Conservation (phyloP, 1,284 basidiomycete genomes). For the Ceratobasidium sp. region DNA sequence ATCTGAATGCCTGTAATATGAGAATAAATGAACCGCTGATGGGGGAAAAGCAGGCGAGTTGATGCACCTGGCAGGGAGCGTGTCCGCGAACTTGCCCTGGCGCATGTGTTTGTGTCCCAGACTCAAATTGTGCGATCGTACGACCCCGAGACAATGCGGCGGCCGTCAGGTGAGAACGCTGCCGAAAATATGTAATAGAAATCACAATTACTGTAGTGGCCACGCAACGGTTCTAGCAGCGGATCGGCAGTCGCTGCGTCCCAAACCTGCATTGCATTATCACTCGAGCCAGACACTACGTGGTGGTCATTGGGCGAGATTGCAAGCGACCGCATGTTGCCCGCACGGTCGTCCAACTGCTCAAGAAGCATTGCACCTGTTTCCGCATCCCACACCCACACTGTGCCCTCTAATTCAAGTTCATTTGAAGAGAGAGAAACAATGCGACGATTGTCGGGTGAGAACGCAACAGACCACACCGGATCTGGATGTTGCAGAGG, state of each 20-base stretch:
- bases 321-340: background rate
- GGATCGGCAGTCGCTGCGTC: too few relatives aligned
- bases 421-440: too few relatives aligned
- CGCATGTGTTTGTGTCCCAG: conserved; percentile 14
- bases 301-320: background rate
- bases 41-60: too few relatives aligned
- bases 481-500: conserved; percentile 35
- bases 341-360: too few relatives aligned
- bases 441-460: background rate
- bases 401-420: too few relatives aligned
- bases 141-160: conserved; percentile 39
- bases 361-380: too few relatives aligned
- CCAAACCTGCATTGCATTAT: background rate
- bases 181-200: conserved; percentile 10
- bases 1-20: too few relatives aligned
- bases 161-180: conserved; percentile 45
- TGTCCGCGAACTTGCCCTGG: background rate
- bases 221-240: too few relatives aligned
- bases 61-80: too few relatives aligned
- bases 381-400: too few relatives aligned
- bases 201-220: conserved; percentile 18
- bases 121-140: conserved; percentile 42
- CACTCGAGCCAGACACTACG: background rate
- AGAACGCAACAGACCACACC: conserved; percentile 11
- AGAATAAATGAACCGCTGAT: too few relatives aligned